These are phyloP conservation scores for Colletotrichum liaoningense DNA, from an alignment of 2,329 filamentous ascomycete genomes.

Conservation along the genomic window DNA sequence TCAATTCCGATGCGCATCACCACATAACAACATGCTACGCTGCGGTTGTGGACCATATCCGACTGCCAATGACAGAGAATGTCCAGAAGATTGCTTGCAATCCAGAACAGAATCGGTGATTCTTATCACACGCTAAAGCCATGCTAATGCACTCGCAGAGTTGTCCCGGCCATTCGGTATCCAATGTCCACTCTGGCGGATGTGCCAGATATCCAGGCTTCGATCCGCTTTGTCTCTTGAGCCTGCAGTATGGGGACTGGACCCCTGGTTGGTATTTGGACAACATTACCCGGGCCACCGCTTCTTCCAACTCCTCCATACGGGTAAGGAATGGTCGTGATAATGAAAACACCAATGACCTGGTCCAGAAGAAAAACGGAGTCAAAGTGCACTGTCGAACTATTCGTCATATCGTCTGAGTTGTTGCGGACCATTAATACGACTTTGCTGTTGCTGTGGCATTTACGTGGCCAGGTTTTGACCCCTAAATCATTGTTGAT, in stretches of 20 bases:
- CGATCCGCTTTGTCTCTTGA: too few species aligned
- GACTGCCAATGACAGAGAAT: not conserved
- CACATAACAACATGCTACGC: not conserved
- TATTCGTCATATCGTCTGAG: too few species aligned
- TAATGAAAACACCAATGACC: too few species aligned
- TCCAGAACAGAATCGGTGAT: not conserved
- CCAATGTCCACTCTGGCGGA: not conserved
- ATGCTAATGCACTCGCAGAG: not conserved
- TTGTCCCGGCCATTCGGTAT: not conserved
- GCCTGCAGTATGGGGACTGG: too few species aligned
- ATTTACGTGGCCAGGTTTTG: not conserved
- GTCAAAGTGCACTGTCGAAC: too few species aligned
- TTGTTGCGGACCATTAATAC: not conserved
- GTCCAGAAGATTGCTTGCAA: not conserved
- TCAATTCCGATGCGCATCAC: not conserved
- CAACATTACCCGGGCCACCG: too few species aligned
- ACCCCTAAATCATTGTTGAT: not conserved
- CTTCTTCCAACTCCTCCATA: too few species aligned
- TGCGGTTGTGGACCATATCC: not conserved
- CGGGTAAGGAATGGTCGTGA: too few species aligned
- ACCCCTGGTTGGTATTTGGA: too few species aligned
- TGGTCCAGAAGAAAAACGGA: too few species aligned
- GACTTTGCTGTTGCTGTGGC: not conserved
- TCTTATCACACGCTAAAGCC: not conserved
- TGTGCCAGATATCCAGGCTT: not conserved